Evolutionary conservation across 345 rosid species (phyloP).

Genomic region (Fremontodendron californicum): DNA sequence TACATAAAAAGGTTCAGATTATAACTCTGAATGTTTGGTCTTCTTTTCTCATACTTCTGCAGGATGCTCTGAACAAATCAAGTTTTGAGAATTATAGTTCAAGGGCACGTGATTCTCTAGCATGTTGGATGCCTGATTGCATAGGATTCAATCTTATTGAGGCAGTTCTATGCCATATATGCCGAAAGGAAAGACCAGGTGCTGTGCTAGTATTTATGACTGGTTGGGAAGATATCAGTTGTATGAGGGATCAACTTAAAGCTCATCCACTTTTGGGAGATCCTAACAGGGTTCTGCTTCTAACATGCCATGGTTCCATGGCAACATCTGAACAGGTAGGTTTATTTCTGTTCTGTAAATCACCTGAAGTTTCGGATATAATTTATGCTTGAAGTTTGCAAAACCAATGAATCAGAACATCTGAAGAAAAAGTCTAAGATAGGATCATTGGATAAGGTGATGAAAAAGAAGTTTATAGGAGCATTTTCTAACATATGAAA

Average conservation of each 20-base stretch:
- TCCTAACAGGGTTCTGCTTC: constrained; percentile 86
- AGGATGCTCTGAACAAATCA: constrained; percentile 93
- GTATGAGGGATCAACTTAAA: constrained; percentile 84
- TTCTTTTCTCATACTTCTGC: constrained; percentile 20
- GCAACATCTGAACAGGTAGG: constrained; percentile 92
- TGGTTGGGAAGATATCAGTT: constrained; percentile 98
- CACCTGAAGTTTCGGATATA: neutral
- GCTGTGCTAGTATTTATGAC: constrained; percentile 96
- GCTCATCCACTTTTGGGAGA: constrained; percentile 98
- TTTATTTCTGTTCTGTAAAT: neutral
- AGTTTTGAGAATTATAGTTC: constrained; percentile 80
- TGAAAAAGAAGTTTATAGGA: neutral
- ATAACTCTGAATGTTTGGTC: neutral
- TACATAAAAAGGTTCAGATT: neutral
- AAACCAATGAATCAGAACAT: neutral
- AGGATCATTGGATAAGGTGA: neutral
- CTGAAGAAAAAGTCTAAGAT: neutral
- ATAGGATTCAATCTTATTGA: constrained; percentile 95
- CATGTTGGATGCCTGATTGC: constrained; percentile 91
- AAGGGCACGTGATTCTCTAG: constrained; percentile 79
- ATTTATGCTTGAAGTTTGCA: neutral
- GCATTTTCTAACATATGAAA: neutral
- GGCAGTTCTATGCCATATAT: constrained; percentile 90
- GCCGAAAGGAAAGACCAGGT: constrained; percentile 91
- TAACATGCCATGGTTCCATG: constrained; percentile 98